Conservation (phyloP, 2,329 filamentous ascomycete genomes). For the Mycocentrospora acerina region DNA sequence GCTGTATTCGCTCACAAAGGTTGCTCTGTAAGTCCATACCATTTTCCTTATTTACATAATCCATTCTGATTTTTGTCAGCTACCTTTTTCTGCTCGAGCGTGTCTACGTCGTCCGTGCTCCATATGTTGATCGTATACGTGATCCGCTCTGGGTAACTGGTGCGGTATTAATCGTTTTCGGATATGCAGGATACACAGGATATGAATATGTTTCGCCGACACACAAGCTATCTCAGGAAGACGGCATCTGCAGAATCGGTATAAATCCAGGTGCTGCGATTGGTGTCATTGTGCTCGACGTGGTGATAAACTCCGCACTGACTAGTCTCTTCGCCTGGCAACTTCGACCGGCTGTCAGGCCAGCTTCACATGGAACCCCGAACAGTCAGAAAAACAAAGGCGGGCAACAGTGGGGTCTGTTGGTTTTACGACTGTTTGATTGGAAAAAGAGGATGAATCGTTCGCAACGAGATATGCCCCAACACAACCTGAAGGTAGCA, state of each 20-base stretch:
- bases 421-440: too few relatives aligned
- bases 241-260: slow-evolving; percentile 40
- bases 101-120: slow-evolving; percentile 36
- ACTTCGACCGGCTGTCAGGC: slow-evolving; percentile 26
- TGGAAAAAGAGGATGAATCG: too few relatives aligned
- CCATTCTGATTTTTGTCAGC: slow-evolving; percentile 11
- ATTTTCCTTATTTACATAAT: neutral
- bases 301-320: slow-evolving; percentile 34
- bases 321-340: slow-evolving; percentile 40
- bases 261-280: slow-evolving; percentile 31
- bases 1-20: slow-evolving; percentile 38
- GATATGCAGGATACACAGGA: slow-evolving; percentile 22
- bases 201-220: slow-evolving; percentile 27
- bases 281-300: slow-evolving; percentile 36
- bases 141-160: slow-evolving; percentile 36
- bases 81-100: slow-evolving; percentile 45
- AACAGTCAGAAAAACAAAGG: too few relatives aligned
- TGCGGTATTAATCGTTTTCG: slow-evolving; percentile 18
- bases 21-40: slow-evolving; percentile 18
- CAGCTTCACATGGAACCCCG: too few relatives aligned
- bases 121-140: slow-evolving; percentile 26
- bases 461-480: neutral
- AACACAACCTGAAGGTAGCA: slow-evolving; percentile 18
- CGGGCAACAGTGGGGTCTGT: too few relatives aligned
- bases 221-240: slow-evolving; percentile 22